A percentile compares a stretch with the other conserved stretches of the same genome.
Evolutionary conservation across 164 flowering plant genomes (phyloP).

Genomic region (Tinospora cordifolia): DNA sequence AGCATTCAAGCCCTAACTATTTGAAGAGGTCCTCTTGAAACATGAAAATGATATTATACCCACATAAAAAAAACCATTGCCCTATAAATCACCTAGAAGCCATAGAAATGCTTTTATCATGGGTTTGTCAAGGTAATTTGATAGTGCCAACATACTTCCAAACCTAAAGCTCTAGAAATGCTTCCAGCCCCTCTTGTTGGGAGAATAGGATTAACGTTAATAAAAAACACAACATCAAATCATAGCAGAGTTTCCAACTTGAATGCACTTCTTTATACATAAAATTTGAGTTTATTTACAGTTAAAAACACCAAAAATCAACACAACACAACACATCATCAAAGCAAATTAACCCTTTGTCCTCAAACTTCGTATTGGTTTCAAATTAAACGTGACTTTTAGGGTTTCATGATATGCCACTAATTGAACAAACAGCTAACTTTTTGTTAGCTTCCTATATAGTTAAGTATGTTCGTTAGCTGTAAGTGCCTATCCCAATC

Average conservation of each 20-base stretch:
- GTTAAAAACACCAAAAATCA: not conserved
- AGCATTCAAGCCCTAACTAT: too few species aligned
- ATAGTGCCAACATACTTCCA: too few species aligned
- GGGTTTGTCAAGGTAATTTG: too few species aligned
- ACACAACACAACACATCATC: not conserved
- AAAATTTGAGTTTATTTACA: constrained; percentile 6
- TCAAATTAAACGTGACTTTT: not conserved
- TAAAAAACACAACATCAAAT: too few species aligned
- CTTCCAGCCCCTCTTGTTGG: not conserved
- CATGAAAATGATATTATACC: too few species aligned
- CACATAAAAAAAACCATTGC: too few species aligned
- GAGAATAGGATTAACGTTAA: too few species aligned
- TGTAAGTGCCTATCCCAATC: not conserved
- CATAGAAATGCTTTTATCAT: too few species aligned
- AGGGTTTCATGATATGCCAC: not conserved
- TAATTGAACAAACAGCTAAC: not conserved
- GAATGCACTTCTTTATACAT: not conserved
- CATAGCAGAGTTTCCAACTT: not conserved
- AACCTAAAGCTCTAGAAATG: not conserved
- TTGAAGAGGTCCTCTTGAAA: too few species aligned
- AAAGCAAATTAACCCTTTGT: not conserved
- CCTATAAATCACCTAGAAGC: too few species aligned
- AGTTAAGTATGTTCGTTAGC: constrained; percentile 6
- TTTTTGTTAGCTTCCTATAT: not conserved
- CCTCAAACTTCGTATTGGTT: not conserved